These are phyloP conservation scores for Trichoderma asperellum DNA, from an alignment of 2,329 filamentous ascomycete species.

Conservation along the genomic window DNA sequence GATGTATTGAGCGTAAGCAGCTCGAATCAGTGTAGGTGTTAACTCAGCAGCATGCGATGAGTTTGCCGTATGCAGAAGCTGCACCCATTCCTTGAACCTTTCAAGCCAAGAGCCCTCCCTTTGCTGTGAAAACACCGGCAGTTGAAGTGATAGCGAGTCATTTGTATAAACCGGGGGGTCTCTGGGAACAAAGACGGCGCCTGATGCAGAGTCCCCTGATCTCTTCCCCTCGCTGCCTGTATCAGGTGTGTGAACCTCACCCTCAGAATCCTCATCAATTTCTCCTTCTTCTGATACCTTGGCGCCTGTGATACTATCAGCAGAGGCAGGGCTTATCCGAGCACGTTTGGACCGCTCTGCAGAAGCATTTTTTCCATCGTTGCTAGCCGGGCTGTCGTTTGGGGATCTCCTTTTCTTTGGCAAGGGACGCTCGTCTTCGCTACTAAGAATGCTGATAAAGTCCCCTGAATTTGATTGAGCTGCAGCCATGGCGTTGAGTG, in stretches of 20 bases:
- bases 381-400: background rate
- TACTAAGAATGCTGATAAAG: slow-evolving; percentile 26
- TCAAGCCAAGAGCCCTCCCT: slow-evolving; percentile 42
- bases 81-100: slow-evolving; percentile 44
- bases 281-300: slow-evolving; percentile 42
- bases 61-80: slow-evolving; percentile 40
- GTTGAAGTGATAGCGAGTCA: slow-evolving; percentile 34
- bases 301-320: slow-evolving; percentile 5
- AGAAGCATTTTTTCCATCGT: slow-evolving; percentile 12
- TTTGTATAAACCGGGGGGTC: slow-evolving; percentile 34
- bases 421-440: slow-evolving; percentile 22
- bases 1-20: slow-evolving; percentile 41
- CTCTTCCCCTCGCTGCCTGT: background rate
- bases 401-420: slow-evolving; percentile 24
- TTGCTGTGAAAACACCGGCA: slow-evolving; percentile 38
- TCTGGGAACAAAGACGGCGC: slow-evolving; percentile 32
- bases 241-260: background rate
- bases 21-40: slow-evolving; percentile 34
- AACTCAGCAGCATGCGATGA: slow-evolving; percentile 32
- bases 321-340: slow-evolving; percentile 28
- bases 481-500: slow-evolving; percentile 3
- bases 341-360: slow-evolving; percentile 32
- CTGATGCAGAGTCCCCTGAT: background rate
- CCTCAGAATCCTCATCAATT: slow-evolving; percentile 32
- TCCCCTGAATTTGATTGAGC: slow-evolving; percentile 25